Conservation (phyloP, 2,329 filamentous ascomycete species). For the Botrytis fragariae region DNA sequence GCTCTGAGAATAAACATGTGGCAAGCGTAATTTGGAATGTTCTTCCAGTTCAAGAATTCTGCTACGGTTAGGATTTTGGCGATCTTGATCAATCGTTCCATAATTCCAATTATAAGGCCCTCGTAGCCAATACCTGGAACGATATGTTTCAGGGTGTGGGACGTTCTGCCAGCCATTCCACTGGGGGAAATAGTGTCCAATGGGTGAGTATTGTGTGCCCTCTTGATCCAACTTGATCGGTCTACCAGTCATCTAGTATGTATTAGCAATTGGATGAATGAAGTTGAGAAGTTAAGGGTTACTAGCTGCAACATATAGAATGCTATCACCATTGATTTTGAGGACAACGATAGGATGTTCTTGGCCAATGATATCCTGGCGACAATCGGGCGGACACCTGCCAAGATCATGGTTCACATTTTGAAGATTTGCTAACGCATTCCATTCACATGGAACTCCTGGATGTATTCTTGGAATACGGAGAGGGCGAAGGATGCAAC, state of each 20-base stretch:
- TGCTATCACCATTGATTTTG: neutral
- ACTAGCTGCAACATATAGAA: neutral
- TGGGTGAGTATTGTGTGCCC: neutral
- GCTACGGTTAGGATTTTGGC: too few relatives aligned
- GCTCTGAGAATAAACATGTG: neutral
- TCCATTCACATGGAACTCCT: neutral
- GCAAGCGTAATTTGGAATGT: neutral
- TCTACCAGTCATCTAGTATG: neutral
- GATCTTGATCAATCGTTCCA: too few relatives aligned
- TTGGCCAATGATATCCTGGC: neutral
- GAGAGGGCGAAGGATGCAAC: neutral
- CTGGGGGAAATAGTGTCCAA: neutral
- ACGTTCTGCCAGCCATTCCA: too few relatives aligned
- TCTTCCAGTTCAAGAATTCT: too few relatives aligned
- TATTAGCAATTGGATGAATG: too few relatives aligned
- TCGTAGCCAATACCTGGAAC: neutral
- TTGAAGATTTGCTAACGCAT: neutral
- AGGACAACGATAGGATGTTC: neutral
- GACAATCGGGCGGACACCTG: neutral
- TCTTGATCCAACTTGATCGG: neutral
- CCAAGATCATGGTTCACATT: neutral
- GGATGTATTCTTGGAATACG: too few relatives aligned
- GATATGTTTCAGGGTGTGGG: neutral
- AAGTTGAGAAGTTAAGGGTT: neutral
- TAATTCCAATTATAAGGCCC: too few relatives aligned